Percentiles rank a stretch among this genome's conserved stretches.
Evolutionary conservation across 495 filamentous ascomycete species (phyloP).

Genomic region (Tuber indicum): DNA sequence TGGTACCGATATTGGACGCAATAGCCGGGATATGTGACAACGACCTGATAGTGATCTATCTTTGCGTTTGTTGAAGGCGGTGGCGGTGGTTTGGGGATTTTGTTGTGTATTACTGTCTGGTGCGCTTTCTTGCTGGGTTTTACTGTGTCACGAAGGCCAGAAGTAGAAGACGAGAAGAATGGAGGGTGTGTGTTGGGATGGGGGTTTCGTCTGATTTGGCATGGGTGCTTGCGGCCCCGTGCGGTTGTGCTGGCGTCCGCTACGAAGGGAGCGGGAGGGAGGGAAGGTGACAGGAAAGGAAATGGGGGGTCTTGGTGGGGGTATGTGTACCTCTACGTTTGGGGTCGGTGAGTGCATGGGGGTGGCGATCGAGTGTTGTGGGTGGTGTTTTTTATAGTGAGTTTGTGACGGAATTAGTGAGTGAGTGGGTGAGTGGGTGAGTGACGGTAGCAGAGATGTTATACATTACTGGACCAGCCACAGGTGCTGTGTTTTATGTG

Average conservation of each 20-base stretch:
- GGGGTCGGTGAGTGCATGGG: not conserved
- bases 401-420: not conserved
- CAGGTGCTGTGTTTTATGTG: not conserved
- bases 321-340: not conserved
- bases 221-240: not conserved
- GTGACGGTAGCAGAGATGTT: not conserved
- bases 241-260: not conserved
- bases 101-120: not conserved
- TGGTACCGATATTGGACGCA: not conserved
- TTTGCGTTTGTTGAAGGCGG: not conserved
- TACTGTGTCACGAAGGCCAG: not conserved
- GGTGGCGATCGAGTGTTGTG: not conserved
- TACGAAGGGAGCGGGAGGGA: not conserved
- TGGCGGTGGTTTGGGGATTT: not conserved
- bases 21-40: not conserved
- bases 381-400: not conserved
- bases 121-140: not conserved
- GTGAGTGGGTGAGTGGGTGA: not conserved
- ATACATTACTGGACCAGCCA: too few species aligned
- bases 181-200: not conserved
- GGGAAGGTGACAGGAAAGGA: not conserved
- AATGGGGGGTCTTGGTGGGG: not conserved
- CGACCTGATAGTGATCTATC: not conserved
- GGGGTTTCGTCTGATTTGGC: conserved; percentile 2
- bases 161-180: not conserved